These are phyloP conservation scores for Ulota crispa DNA, from an alignment of 225 moss, liverwort and hornwort species.

Conservation along the genomic window DNA sequence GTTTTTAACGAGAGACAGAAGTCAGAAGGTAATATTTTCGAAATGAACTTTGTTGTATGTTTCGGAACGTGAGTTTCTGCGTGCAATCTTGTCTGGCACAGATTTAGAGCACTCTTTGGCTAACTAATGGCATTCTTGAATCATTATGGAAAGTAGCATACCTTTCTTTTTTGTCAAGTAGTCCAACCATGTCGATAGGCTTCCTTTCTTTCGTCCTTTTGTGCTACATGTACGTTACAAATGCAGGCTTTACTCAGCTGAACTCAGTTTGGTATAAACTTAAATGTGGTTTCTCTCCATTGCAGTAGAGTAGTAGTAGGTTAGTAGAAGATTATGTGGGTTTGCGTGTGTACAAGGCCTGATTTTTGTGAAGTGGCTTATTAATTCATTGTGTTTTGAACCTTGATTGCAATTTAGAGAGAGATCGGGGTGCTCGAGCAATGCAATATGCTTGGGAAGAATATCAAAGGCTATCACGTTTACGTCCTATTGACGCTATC, in stretches of 20 bases:
- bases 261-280: neutral
- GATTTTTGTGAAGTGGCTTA: conserved; percentile 11
- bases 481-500: conserved; percentile 45
- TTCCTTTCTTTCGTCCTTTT: neutral
- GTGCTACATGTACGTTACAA: neutral
- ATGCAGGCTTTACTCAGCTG: neutral
- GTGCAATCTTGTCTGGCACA: neutral
- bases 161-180: neutral
- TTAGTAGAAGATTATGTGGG: neutral
- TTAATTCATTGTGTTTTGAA: conserved; percentile 12
- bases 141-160: neutral
- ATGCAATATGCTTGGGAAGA: conserved; percentile 53
- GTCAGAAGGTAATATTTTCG: conserved; percentile 40
- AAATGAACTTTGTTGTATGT: conserved; percentile 1
- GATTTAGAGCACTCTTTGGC: neutral
- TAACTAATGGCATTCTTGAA: neutral
- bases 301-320: neutral
- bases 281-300: neutral
- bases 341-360: neutral
- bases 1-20: conserved; percentile 42
- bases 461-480: conserved; percentile 39
- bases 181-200: neutral
- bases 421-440: conserved; percentile 30
- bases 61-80: neutral
- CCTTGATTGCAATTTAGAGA: conserved; percentile 35